Base-by-base conservation (phyloP, 1,284 basidiomycete species). In the Sporisorium graminicola region DNA sequence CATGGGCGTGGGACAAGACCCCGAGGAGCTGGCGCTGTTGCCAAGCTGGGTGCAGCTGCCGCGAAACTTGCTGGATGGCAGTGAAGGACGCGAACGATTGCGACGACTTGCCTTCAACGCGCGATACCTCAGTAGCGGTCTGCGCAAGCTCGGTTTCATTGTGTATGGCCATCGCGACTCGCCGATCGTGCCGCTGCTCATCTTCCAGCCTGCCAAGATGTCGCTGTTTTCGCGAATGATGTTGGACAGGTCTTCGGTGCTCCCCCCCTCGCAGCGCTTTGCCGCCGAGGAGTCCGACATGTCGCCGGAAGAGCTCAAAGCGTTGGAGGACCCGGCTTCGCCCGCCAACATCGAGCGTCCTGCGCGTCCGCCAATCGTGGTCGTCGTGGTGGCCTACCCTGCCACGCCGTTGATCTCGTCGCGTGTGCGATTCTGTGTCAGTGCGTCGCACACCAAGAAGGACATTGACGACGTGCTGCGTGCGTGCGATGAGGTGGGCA, bases 141-240 rank as follows among this genome's bases (percentile, higher is more conserved):
- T 99, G 60, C 89, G 91, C 80, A 96, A 95, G 86, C 91, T 99
- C 43, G 97, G 96, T 0, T 99, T 99, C 89, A 97, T 99, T 88
- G 93, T 94, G 10, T 98, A 95, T 82, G 95, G 96, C 0, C 91
- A 94, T 86, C 90, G 91, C 57, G 92, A 95, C 82, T 94, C 93
- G 26, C 95, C 97, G 3, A 94, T 99, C 78, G 92, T 98, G 4
- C 97, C 97, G 0, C 88, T 98, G 49, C 89, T 99, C 65, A 89
- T 99, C 43, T 99, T 94, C 90, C 91, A 95, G 85, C 95, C 94
- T 0, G 95, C 78, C 70, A 85, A 85, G 77, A 83, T 85, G 84
- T 74, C 69, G n/a, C 60, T 79, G 6, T 85, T 85, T 54, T 80
- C 77, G 27, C 72, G 80, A 43, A 79, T 84, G 76, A 85, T 85